A percentile compares a stretch with the other conserved stretches of the same genome.
Evolutionary conservation across 2,329 filamentous ascomycete genomes (phyloP).

Genomic region (Diaporthe vaccinii): DNA sequence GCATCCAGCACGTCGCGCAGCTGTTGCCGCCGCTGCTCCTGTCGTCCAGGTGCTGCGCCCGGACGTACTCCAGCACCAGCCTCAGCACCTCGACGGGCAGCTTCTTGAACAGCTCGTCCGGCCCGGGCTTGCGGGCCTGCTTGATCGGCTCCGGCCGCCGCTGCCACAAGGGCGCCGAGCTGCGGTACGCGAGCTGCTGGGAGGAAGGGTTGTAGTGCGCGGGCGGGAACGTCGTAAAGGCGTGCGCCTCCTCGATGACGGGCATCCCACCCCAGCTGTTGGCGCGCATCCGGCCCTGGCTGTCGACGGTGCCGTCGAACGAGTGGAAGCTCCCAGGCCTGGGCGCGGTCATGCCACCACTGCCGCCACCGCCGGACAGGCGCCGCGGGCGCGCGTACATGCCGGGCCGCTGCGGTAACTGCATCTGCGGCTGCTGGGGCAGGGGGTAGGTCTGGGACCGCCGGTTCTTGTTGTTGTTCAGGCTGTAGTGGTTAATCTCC

Average conservation of each 20-base stretch:
- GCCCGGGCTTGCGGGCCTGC: constrained; percentile 52
- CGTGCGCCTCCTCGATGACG: constrained; percentile 44
- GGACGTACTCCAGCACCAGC: constrained; percentile 68
- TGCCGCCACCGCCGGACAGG: constrained; percentile 45
- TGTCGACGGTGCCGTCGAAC: constrained; percentile 48
- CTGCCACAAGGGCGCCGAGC: constrained; percentile 14
- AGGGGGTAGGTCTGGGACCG: constrained; percentile 6
- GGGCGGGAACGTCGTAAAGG: constrained; percentile 23
- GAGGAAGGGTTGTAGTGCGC: neutral
- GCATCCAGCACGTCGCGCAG: constrained; percentile 76
- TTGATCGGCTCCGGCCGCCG: constrained; percentile 47
- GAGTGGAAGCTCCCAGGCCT: constrained; percentile 51
- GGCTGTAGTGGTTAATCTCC: constrained; percentile 22
- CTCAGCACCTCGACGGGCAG: constrained; percentile 72
- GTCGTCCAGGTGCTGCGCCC: constrained; percentile 62
- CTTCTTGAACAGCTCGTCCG: constrained; percentile 67
- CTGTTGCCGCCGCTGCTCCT: constrained; percentile 65
- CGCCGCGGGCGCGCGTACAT: constrained; percentile 45
- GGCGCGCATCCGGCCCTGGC: constrained; percentile 44
- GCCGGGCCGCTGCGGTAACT: constrained; percentile 27
- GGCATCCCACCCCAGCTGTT: constrained; percentile 48
- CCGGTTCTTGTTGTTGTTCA: constrained; percentile 22
- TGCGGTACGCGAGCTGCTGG: constrained; percentile 36
- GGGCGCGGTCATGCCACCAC: neutral
- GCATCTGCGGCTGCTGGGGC: neutral